Evolutionary conservation across 495 filamentous ascomycete species (phyloP).

Genomic region (Chaetomium tenue): DNA sequence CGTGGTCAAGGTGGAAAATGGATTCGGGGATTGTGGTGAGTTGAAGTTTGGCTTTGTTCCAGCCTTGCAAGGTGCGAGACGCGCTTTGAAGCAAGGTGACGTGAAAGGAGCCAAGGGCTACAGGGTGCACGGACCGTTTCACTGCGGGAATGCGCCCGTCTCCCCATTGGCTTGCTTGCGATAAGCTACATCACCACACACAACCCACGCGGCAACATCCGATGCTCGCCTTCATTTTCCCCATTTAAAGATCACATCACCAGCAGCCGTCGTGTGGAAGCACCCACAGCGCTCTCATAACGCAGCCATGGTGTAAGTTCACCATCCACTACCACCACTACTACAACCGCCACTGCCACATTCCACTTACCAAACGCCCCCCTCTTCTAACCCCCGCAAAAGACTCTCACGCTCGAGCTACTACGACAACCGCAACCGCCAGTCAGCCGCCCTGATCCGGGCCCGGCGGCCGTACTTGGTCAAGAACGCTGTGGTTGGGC

Average conservation of each 20-base stretch:
- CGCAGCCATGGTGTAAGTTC: constrained; percentile 18
- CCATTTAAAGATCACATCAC: background rate
- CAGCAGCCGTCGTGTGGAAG: background rate
- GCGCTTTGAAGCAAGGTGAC: constrained; percentile 20
- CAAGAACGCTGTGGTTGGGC: constrained; percentile 78
- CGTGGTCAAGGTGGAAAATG: constrained; percentile 6
- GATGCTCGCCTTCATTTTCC: background rate
- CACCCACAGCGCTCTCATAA: background rate
- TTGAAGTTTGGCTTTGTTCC: constrained; percentile 14
- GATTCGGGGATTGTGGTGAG: background rate
- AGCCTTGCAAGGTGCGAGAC: constrained; percentile 7
- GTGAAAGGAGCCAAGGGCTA: constrained; percentile 23
- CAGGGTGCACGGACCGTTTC: constrained; percentile 3
- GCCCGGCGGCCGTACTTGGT: constrained; percentile 88
- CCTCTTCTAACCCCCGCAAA: too few relatives aligned
- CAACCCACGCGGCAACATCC: constrained; percentile 14
- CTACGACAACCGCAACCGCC: constrained; percentile 80
- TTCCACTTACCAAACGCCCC: too few relatives aligned
- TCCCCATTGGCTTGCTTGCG: constrained; percentile 10
- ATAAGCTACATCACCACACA: constrained; percentile 13
- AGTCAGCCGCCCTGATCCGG: constrained; percentile 79
- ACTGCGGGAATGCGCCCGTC: background rate
- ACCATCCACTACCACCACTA: background rate
- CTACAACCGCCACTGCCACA: background rate
- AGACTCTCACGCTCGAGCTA: constrained; percentile 77